These are phyloP conservation scores for Aegle marmelos DNA, from an alignment of 345 rosid species.

Conservation along the genomic window DNA sequence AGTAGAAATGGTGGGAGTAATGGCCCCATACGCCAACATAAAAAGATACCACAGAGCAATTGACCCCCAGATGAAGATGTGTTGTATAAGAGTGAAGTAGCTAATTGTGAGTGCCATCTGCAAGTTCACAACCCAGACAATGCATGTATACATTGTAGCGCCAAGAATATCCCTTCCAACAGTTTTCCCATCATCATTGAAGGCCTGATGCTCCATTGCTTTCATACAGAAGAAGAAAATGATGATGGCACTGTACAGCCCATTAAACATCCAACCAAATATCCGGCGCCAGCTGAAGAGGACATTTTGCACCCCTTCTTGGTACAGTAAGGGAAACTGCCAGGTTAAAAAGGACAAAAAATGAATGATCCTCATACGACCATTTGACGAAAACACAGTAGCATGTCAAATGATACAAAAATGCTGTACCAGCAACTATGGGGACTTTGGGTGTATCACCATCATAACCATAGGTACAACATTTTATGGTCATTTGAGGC, in stretches of 20 bases:
- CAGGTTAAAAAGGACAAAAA: slow-evolving; percentile 8
- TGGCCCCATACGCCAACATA: slow-evolving; percentile 53
- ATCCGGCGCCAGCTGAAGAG: slow-evolving; percentile 87
- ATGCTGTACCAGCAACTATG: neutral
- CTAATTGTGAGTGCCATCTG: slow-evolving; percentile 71
- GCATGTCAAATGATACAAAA: neutral
- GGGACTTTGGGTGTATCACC: neutral
- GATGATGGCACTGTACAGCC: slow-evolving; percentile 51
- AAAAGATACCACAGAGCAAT: slow-evolving; percentile 70
- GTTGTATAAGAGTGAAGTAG: slow-evolving; percentile 83
- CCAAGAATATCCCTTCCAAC: slow-evolving; percentile 65
- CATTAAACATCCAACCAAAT: slow-evolving; percentile 78
- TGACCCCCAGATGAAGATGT: slow-evolving; percentile 67
- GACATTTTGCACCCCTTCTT: slow-evolving; percentile 82
- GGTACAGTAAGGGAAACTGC: slow-evolving; percentile 89
- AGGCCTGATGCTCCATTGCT: slow-evolving; percentile 67
- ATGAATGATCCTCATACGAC: slow-evolving; percentile 9
- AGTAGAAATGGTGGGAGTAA: slow-evolving; percentile 38
- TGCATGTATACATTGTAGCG: slow-evolving; percentile 71
- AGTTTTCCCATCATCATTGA: slow-evolving; percentile 57
- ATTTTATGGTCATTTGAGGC: neutral
- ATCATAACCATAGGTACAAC: neutral
- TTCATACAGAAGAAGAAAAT: slow-evolving; percentile 66
- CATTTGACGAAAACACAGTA: neutral
- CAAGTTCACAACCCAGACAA: slow-evolving; percentile 85